A percentile compares a stretch with the other conserved stretches of the same genome.
These are phyloP conservation scores for Leccinum solheimii DNA, from an alignment of 1,284 basidiomycete genomes.

Conservation along the genomic window DNA sequence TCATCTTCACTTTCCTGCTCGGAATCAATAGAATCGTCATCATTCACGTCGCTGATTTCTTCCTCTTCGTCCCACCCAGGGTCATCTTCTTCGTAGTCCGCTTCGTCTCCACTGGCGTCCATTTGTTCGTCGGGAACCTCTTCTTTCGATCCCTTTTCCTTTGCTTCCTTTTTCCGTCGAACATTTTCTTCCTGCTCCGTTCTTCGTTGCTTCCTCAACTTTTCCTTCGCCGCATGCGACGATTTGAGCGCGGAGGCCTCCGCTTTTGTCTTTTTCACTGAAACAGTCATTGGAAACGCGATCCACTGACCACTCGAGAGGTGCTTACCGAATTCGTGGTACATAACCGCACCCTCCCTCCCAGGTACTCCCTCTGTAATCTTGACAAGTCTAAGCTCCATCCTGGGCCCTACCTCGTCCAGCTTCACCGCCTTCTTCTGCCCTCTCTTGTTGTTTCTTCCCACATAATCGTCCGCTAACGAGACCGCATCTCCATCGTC, in stretches of 20 bases:
- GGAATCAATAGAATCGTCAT: conserved; percentile 44
- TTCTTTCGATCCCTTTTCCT: conserved; percentile 37
- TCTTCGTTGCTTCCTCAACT: conserved; percentile 70
- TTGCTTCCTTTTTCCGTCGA: conserved; percentile 65
- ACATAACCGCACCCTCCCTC: conserved; percentile 85
- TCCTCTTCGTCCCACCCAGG: conserved; percentile 65
- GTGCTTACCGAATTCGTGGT: conserved; percentile 83
- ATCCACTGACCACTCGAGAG: too few species aligned
- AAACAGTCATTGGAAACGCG: not conserved
- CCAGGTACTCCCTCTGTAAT: conserved; percentile 93
- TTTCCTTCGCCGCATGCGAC: conserved; percentile 75
- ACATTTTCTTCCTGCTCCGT: conserved; percentile 91
- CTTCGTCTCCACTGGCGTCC: conserved; percentile 40
- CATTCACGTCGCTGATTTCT: conserved; percentile 61
- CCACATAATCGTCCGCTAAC: conserved; percentile 91
- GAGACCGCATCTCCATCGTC: conserved; percentile 82
- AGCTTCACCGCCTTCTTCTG: conserved; percentile 88
- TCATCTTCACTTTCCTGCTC: conserved; percentile 43
- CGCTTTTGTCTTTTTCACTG: conserved; percentile 83
- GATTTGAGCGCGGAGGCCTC: conserved; percentile 67
- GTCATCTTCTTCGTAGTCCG: conserved; percentile 44
- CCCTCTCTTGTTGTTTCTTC: conserved; percentile 90
- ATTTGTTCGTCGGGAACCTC: conserved; percentile 37
- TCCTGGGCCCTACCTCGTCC: conserved; percentile 93
- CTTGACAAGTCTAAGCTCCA: conserved; percentile 93